A percentile compares a stretch with the other conserved stretches of the same genome.
phyloP scores from a whole-genome alignment of 257 asterid genomes.

The Cynanchum wilfordii region DNA sequence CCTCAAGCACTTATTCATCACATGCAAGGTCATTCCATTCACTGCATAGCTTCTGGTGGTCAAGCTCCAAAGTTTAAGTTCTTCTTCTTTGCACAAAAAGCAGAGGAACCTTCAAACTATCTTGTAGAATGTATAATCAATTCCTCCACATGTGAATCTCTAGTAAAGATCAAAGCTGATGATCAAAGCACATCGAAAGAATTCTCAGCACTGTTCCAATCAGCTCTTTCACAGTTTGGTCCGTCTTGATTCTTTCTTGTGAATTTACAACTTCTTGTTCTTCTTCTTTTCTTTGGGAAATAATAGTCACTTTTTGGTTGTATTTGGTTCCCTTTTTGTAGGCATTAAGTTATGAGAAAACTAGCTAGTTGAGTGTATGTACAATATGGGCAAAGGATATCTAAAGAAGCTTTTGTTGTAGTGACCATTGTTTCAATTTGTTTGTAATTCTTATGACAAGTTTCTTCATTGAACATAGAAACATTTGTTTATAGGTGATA shows the following conservation, averaged over 20 bases:
- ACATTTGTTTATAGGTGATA: too few species aligned
- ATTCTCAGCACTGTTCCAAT: conserved; percentile 68
- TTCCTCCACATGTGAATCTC: conserved; percentile 77
- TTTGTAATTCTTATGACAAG: background rate
- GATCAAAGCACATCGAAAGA: conserved; percentile 67
- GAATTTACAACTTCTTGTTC: background rate
- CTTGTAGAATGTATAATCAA: conserved; percentile 79
- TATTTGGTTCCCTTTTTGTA: background rate
- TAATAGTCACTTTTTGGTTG: background rate
- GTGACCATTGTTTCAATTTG: background rate
- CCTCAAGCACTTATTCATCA: conserved; percentile 77
- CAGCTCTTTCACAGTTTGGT: conserved; percentile 64
- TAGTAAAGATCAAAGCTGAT: conserved; percentile 84
- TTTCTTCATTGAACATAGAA: too few species aligned
- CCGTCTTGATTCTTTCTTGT: conserved; percentile 24
- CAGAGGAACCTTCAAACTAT: conserved; percentile 53
- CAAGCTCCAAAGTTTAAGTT: conserved; percentile 90
- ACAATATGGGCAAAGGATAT: background rate
- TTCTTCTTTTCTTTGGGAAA: background rate
- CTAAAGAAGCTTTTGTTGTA: background rate
- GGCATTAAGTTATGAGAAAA: background rate
- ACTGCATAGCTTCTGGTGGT: conserved; percentile 97
- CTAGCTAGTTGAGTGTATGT: background rate
- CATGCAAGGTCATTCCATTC: conserved; percentile 73
- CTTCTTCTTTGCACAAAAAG: conserved; percentile 85